Evolutionary conservation across 257 asterid species (phyloP).

Genomic region (Nicotiana otophora): DNA sequence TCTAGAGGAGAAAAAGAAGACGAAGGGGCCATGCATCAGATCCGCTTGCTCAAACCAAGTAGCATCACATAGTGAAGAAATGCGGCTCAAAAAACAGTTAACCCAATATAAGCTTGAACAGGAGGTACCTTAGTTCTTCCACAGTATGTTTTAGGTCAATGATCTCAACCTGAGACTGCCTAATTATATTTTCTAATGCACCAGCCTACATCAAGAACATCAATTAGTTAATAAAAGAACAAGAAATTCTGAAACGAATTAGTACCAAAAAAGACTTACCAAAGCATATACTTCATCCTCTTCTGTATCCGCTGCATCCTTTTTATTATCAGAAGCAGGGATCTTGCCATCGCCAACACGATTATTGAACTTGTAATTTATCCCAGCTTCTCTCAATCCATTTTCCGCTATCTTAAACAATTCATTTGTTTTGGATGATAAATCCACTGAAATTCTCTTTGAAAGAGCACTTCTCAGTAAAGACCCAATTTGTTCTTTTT

Average conservation of each 20-base stretch:
- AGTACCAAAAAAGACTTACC: constrained; percentile 38
- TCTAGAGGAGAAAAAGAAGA: neutral
- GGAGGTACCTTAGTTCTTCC: constrained; percentile 77
- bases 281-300: constrained; percentile 88
- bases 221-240: constrained; percentile 19
- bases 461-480: constrained; percentile 81
- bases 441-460: constrained; percentile 65
- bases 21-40: neutral
- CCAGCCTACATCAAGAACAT: constrained; percentile 54
- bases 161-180: constrained; percentile 95
- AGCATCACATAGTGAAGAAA: neutral
- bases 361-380: constrained; percentile 69
- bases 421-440: constrained; percentile 73
- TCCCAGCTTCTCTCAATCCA: constrained; percentile 82
- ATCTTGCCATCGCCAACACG: constrained; percentile 25
- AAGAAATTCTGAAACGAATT: neutral
- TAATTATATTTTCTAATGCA: constrained; percentile 85
- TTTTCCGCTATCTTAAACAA: constrained; percentile 90
- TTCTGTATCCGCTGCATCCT: constrained; percentile 40
- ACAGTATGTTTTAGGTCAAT: constrained; percentile 88
- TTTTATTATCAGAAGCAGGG: constrained; percentile 41
- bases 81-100: neutral
- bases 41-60: neutral
- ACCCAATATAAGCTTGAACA: constrained; percentile 5
- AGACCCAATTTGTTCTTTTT: constrained; percentile 91